phyloP scores from a whole-genome alignment of 2,329 filamentous ascomycete genomes.

The Aspergillus quadricinctus region DNA sequence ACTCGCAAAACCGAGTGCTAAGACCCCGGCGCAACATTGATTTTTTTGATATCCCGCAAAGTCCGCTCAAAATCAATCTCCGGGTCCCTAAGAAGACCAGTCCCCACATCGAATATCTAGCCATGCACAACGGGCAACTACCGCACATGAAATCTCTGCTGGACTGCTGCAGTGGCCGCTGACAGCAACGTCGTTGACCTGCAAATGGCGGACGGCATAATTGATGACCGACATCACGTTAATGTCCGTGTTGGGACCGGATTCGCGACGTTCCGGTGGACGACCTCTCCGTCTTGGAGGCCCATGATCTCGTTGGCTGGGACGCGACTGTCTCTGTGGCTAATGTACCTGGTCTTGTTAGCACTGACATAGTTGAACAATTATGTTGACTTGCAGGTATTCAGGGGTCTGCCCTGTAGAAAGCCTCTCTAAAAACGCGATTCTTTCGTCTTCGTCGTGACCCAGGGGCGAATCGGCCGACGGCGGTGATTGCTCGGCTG shows the following conservation, averaged over 20 bases:
- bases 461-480: constrained; percentile 54
- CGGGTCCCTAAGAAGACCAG: constrained; percentile 63
- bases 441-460: constrained; percentile 51
- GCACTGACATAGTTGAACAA: not conserved
- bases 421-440: constrained; percentile 62
- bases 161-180: constrained; percentile 64
- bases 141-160: constrained; percentile 57
- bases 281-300: constrained; percentile 29
- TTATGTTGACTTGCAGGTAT: constrained; percentile 48
- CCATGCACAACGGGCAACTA: constrained; percentile 67
- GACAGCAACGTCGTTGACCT: constrained; percentile 65
- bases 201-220: constrained; percentile 27
- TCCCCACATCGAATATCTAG: constrained; percentile 67
- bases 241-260: constrained; percentile 27
- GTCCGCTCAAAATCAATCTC: constrained; percentile 58
- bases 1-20: too few relatives aligned
- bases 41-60: constrained; percentile 58
- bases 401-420: constrained; percentile 63
- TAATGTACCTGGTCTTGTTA: constrained; percentile 28
- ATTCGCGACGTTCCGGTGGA: constrained; percentile 33
- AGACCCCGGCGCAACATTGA: constrained; percentile 38
- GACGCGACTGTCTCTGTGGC: constrained; percentile 29
- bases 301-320: constrained; percentile 32
- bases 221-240: constrained; percentile 30
- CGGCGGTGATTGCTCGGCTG: not conserved